phyloP scores from a whole-genome alignment of 495 filamentous ascomycete genomes.

The Penicillium canariense region DNA sequence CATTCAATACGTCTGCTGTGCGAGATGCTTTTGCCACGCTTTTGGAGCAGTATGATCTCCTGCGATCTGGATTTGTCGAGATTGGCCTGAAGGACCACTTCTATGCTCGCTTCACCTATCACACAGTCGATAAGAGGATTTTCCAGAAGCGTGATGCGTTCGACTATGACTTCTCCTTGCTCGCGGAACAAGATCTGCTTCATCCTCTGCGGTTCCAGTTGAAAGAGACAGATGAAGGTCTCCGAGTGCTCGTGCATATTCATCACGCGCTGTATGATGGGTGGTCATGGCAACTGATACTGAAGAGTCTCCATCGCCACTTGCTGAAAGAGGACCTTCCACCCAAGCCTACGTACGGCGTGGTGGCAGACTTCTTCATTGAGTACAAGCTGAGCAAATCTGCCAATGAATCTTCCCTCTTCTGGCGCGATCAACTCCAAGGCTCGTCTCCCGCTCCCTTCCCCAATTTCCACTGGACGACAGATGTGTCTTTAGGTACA shows the following conservation, averaged over 20 bases:
- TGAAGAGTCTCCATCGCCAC: conserved; percentile 56
- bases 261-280: conserved; percentile 84
- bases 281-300: conserved; percentile 74
- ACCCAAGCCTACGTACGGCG: conserved; percentile 26
- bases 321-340: conserved; percentile 23
- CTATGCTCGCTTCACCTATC: conserved; percentile 59
- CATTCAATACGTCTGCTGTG: conserved; percentile 29
- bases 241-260: conserved; percentile 48
- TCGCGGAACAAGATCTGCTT: conserved; percentile 44
- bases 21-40: conserved; percentile 46
- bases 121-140: conserved; percentile 34
- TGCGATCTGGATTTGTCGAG: conserved; percentile 67
- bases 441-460: conserved; percentile 28
- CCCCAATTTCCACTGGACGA: conserved; percentile 27
- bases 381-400: conserved; percentile 36
- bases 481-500: conserved; percentile 9
- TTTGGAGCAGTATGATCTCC: conserved; percentile 56
- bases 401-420: conserved; percentile 48
- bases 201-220: conserved; percentile 59
- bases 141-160: conserved; percentile 37
- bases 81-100: conserved; percentile 40
- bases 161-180: conserved; percentile 26
- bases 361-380: conserved; percentile 33
- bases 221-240: conserved; percentile 12
- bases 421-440: conserved; percentile 64